These are phyloP conservation scores for Glebionis coronaria DNA, from an alignment of 129 eudicot genomes.

Conservation along the genomic window DNA sequence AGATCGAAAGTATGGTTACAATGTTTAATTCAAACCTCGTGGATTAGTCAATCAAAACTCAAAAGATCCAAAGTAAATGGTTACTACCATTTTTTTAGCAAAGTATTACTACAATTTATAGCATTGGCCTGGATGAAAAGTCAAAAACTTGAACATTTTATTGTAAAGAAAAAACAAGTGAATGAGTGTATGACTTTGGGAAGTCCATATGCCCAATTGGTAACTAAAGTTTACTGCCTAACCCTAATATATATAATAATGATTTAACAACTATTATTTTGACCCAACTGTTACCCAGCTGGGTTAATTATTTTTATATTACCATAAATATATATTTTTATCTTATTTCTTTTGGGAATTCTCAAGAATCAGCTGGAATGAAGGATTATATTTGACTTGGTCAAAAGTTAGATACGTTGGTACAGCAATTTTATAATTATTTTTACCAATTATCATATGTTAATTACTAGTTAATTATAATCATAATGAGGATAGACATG, in stretches of 20 bases:
- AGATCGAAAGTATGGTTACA: too few species aligned
- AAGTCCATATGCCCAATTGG: constrained; percentile 40
- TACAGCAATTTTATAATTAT: constrained; percentile 13
- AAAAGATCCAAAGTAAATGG: too few species aligned
- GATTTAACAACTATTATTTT: constrained; percentile 19
- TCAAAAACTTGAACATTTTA: not conserved
- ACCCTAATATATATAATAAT: constrained; percentile 26
- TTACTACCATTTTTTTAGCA: too few species aligned
- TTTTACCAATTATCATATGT: constrained; percentile 15
- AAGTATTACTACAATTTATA: too few species aligned
- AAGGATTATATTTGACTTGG: constrained; percentile 42
- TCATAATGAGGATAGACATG: not conserved
- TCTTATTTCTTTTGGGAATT: constrained; percentile 33
- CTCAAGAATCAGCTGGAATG: constrained; percentile 49
- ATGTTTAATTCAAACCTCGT: too few species aligned
- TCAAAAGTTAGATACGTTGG: constrained; percentile 36
- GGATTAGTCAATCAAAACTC: too few species aligned
- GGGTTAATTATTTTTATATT: constrained; percentile 35
- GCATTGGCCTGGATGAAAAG: not conserved
- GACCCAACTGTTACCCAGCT: constrained; percentile 44
- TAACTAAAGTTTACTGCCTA: constrained; percentile 44
- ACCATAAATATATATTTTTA: constrained; percentile 10
- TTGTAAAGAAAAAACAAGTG: constrained; percentile 15
- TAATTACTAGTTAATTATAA: constrained; percentile 5
- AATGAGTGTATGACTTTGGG: constrained; percentile 27